A percentile compares a stretch with the other conserved stretches of the same genome.
These are phyloP conservation scores for Pseudopediastrum boryanum DNA, from an alignment of 139 green algal genomes.

Conservation along the genomic window DNA sequence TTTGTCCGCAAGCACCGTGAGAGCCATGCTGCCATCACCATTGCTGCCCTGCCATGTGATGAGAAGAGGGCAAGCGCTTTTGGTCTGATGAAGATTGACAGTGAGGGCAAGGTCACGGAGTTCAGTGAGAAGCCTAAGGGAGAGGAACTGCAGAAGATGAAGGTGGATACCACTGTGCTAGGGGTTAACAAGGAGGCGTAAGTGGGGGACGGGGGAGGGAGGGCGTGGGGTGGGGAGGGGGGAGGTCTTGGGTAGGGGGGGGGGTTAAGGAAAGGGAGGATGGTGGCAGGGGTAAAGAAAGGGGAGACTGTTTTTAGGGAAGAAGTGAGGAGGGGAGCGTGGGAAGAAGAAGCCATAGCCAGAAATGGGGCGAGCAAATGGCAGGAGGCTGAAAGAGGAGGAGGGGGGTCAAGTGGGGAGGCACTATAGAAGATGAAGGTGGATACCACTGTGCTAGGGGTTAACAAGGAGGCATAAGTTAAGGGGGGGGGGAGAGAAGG, in stretches of 20 bases:
- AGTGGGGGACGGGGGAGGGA: conserved; percentile 12
- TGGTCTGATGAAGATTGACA: conserved; percentile 99
- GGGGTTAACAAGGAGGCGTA: conserved; percentile 57
- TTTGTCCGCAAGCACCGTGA: conserved; percentile 94
- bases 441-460: conserved; percentile 93
- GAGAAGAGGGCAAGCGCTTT: conserved; percentile 92
- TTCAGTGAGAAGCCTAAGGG: conserved; percentile 99
- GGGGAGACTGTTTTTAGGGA: too few species aligned
- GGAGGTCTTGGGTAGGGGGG: neutral
- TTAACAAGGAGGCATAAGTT: conserved; percentile 52
- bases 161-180: conserved; percentile 95
- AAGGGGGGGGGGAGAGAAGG: neutral
- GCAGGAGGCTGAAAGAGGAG: too few species aligned
- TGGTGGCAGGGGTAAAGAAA: too few species aligned
- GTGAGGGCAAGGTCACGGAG: conserved; percentile 81
- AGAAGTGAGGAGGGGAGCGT: too few species aligned
- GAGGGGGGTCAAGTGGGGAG: conserved; percentile 98
- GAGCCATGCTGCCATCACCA: conserved; percentile 94
- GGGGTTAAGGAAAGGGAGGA: too few species aligned
- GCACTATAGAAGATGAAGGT: conserved; percentile 92
- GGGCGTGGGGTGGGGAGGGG: neutral
- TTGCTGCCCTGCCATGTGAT: conserved; percentile 93
- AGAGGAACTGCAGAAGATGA: conserved; percentile 89
- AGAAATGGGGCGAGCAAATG: too few species aligned
- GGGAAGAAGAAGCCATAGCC: too few species aligned